phyloP scores from a whole-genome alignment of 106 monocot species.

The Dendrobium huoshanense region DNA sequence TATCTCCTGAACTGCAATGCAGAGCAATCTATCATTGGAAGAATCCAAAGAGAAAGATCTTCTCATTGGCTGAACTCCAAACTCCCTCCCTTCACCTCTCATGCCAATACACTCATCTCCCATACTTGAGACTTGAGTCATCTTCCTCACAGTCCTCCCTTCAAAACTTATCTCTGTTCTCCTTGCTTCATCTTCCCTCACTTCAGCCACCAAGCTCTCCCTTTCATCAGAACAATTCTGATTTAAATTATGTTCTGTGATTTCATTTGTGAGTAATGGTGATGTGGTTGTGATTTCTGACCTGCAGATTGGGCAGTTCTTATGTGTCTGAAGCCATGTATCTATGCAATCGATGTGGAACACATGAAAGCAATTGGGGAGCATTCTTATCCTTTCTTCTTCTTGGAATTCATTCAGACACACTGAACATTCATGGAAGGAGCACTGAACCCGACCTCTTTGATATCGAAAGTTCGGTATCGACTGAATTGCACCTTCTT shows the following conservation, averaged over 20 bases:
- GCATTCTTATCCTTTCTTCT: conserved; percentile 30
- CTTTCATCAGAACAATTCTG: neutral
- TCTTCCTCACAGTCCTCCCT: conserved; percentile 10
- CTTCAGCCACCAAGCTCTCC: too few relatives aligned
- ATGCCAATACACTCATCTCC: conserved; percentile 49
- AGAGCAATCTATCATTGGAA: conserved; percentile 27
- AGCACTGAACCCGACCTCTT: neutral
- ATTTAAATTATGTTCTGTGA: neutral
- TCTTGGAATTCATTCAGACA: conserved; percentile 38
- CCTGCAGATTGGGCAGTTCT: conserved; percentile 42
- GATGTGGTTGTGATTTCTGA: neutral
- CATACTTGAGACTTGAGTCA: conserved; percentile 18
- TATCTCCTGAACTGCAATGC: conserved; percentile 27
- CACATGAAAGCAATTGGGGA: conserved; percentile 37
- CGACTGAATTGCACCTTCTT: conserved; percentile 16
- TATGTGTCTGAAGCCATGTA: conserved; percentile 34
- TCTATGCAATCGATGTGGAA: conserved; percentile 60
- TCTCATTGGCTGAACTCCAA: conserved; percentile 30
- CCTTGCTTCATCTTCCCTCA: neutral
- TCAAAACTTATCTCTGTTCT: neutral
- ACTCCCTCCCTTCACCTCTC: conserved; percentile 30
- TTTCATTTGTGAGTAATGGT: neutral
- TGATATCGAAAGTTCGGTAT: conserved; percentile 22
- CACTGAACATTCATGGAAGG: conserved; percentile 25
- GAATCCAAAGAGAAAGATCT: conserved; percentile 53